Evolutionary conservation across 371 early-diverging fungal species (phyloP), one percentile per base, ranked within the genome.

Genomic region (Nosema muscidifuracis): DNA sequence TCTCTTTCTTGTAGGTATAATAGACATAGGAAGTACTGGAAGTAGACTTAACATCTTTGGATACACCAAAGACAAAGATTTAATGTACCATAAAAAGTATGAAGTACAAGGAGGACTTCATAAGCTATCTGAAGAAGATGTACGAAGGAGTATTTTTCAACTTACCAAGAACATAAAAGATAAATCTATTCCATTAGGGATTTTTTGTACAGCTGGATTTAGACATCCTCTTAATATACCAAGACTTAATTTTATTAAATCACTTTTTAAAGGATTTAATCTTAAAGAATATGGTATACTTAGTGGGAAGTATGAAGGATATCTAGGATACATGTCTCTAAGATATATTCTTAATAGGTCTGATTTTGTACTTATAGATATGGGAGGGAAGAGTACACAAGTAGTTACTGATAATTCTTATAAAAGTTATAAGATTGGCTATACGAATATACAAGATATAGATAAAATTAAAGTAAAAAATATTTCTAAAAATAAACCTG

Each of bases 1-100:
- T 4, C 13, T 4, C 20, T 47, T 47, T 47, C n/a, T 47, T 12
- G n/a, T 47, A 12, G 65, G 63, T 20, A 55, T 76, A 31, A 66
- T 82, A 62, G 82, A 82, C 67, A 78, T 77, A 28, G 82, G 82
- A 7, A 69, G 74, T 10, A 80, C 82, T 12, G 80, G 80, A 3
- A 82, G 80, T 31, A 65, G 82, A 44, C 50, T 82, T 18, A 77
- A 78, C 36, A 68, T 82, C 7, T 82, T 76, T 68, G 42, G 57
- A 28, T 78, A 80, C 65, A 55, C 65, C 16, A 26, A 57, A 26
- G 65, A 74, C 18, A 74, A 68, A 33, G 40, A 57, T 56, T 26
- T 18, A 53, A 12, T 26, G 12, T 0, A 43, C 42, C 1, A 31
- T 47, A 0, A 62, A 57, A 31, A 24, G 18, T 60, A 31, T 33